These are phyloP conservation scores for Agapanthus africanus DNA, from an alignment of 106 monocot genomes.

Conservation along the genomic window DNA sequence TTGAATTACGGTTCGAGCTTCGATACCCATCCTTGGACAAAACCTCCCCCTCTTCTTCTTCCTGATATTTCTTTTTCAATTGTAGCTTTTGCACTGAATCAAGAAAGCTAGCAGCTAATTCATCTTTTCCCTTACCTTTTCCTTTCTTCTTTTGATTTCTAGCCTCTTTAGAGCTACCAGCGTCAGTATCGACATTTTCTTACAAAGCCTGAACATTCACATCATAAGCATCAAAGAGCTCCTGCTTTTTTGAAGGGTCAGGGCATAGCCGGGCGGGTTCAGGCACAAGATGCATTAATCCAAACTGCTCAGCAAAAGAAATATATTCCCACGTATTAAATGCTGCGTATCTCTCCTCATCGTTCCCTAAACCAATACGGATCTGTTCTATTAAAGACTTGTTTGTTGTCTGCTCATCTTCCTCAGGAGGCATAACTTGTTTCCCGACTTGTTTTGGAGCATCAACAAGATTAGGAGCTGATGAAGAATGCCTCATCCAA, in stretches of 20 bases:
- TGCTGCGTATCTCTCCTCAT: conserved; percentile 63
- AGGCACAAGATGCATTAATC: conserved; percentile 63
- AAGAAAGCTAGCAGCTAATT: conserved; percentile 40
- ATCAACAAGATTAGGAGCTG: conserved; percentile 40
- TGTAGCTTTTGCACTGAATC: conserved; percentile 59
- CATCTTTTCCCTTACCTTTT: conserved; percentile 44
- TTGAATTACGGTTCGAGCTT: not conserved
- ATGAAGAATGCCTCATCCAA: conserved; percentile 53
- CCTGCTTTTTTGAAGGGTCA: conserved; percentile 66
- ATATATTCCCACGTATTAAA: conserved; percentile 74
- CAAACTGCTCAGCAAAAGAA: conserved; percentile 85
- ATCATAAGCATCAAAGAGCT: conserved; percentile 62
- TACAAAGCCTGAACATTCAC: conserved; percentile 29
- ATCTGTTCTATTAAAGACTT: conserved; percentile 76
- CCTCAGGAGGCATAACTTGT: conserved; percentile 6
- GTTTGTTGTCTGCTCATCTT: conserved; percentile 58
- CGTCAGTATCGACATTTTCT: conserved; percentile 26
- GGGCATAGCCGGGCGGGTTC: conserved; percentile 89
- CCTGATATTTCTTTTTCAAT: conserved; percentile 23
- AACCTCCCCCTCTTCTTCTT: conserved; percentile 41
- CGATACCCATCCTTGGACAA: conserved; percentile 87
- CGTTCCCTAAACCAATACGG: conserved; percentile 36
- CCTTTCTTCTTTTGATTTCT: conserved; percentile 21
- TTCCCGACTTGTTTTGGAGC: conserved; percentile 7
- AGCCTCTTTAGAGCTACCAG: conserved; percentile 16